Evolutionary conservation across 805 yeast species (phyloP).

Genomic region (Suhomyces sp.): DNA sequence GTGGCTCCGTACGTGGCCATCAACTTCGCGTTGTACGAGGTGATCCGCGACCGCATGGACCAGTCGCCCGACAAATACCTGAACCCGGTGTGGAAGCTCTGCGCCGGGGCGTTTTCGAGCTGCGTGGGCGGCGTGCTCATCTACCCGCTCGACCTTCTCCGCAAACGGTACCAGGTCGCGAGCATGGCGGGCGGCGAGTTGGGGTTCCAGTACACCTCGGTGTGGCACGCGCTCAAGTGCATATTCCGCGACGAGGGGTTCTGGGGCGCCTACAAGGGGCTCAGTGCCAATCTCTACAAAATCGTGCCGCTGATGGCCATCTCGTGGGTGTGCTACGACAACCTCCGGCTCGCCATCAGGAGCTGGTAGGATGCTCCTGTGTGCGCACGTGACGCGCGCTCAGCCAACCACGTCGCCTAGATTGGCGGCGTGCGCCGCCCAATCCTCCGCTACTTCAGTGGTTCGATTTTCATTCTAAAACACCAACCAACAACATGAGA

Average conservation of each 20-base stretch:
- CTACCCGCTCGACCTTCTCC: slow-evolving; percentile 84
- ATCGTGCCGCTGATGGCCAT: slow-evolving; percentile 96
- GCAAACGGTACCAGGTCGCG: slow-evolving; percentile 89
- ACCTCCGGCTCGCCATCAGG: slow-evolving; percentile 48
- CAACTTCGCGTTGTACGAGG: slow-evolving; percentile 87
- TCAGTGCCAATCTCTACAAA: slow-evolving; percentile 79
- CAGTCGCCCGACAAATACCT: slow-evolving; percentile 33
- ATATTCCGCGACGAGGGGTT: slow-evolving; percentile 75
- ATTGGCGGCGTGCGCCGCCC: not conserved
- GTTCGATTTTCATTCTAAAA: not conserved
- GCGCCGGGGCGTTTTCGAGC: slow-evolving; percentile 83
- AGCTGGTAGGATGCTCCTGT: slow-evolving; percentile 31
- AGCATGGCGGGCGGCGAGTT: slow-evolving; percentile 73
- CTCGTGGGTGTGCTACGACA: slow-evolving; percentile 84
- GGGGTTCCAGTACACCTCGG: slow-evolving; percentile 80
- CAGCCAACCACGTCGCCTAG: slow-evolving; percentile 10
- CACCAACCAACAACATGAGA: slow-evolving; percentile 27
- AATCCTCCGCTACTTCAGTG: not conserved
- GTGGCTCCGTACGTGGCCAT: slow-evolving; percentile 96
- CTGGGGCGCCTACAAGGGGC: slow-evolving; percentile 67
- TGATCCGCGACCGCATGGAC: slow-evolving; percentile 57
- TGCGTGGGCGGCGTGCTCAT: slow-evolving; percentile 87
- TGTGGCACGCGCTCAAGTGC: slow-evolving; percentile 65
- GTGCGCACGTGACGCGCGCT: slow-evolving; percentile 8
- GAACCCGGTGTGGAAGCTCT: slow-evolving; percentile 54